These are phyloP conservation scores for Emergomyces pasteurianus DNA, from an alignment of 2,329 filamentous ascomycete genomes.

Conservation along the genomic window DNA sequence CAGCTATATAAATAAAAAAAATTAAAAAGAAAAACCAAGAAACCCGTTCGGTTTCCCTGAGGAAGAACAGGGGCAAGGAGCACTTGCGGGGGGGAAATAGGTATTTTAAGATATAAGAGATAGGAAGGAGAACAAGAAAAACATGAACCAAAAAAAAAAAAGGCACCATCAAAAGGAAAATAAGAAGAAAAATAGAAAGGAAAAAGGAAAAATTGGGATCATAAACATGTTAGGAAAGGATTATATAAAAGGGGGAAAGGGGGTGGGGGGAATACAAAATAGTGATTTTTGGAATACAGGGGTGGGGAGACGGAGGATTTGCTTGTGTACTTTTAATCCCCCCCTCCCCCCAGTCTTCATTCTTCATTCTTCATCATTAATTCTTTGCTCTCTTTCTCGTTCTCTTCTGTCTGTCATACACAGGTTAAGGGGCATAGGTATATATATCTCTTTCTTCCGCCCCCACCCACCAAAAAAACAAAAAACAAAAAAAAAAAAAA, in stretches of 20 bases:
- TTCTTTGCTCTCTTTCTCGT: background rate
- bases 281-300: background rate
- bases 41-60: no score
- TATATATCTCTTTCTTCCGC: background rate
- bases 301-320: background rate
- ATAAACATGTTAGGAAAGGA: background rate
- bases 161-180: background rate
- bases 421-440: background rate
- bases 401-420: background rate
- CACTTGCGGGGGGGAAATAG: no score
- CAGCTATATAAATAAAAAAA: no score
- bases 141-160: background rate
- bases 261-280: background rate
- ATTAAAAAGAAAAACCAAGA: no score
- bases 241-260: background rate
- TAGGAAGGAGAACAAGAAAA: no score
- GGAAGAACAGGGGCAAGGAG: no score
- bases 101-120: no score
- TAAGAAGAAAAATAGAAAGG: no score
- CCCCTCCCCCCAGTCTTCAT: background rate
- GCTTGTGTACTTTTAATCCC: no score
- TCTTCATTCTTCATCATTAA: background rate
- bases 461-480: no score
- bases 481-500: no score
- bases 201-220: background rate